Evolutionary conservation across 805 yeast genomes (phyloP), one percentile per base, ranked within the genome.

Genomic region (Starmerella vaccinii): DNA sequence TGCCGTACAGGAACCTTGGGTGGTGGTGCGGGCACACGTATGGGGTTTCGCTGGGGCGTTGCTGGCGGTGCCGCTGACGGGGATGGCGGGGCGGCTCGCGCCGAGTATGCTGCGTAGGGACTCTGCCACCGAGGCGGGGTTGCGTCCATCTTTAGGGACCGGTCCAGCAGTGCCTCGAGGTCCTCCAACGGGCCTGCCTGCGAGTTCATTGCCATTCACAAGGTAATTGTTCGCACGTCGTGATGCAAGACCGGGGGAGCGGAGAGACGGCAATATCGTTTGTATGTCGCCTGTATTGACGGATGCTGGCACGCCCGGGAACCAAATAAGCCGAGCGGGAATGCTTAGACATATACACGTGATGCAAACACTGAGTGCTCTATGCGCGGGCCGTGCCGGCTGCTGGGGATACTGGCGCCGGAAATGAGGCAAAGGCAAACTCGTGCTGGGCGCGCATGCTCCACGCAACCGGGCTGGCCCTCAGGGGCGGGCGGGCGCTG

Each of bases 131-230:
- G 55, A 7, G 57, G 57, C 9, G 57, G 55, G 5, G 47, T 46
- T 9, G 50, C 48, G 18, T 52, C 48, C 21, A 55, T 49, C 23
- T 49, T 49, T 16, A 55, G 43, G 19, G 47, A 29, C 18, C 58
- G 52, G 42, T 55, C 58, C 32, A 55, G 46, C 58, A 55, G 42
- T n/a, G 54, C 54, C 40, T 54, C 56, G 15, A 55, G 56, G 41
- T 55, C 58, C 41, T 55, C 58, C 21, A 49, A 34, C 7, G 50
- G 44, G 26, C 45, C 56, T 16, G 49, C 34, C 34, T 16, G 45
- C 9, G 45, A 41, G 16, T 41, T 41, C 39, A 23, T 47, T 35
- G 37, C 30, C 18, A 41, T 33, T 40, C 40, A 26, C 33, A 10
- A 15, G 16, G 23, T 41, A 41, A 41, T 41, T 41, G 45, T 16